These are phyloP conservation scores for Hymenoscyphus salicellus DNA, from an alignment of 2,329 filamentous ascomycete genomes.

Conservation along the genomic window DNA sequence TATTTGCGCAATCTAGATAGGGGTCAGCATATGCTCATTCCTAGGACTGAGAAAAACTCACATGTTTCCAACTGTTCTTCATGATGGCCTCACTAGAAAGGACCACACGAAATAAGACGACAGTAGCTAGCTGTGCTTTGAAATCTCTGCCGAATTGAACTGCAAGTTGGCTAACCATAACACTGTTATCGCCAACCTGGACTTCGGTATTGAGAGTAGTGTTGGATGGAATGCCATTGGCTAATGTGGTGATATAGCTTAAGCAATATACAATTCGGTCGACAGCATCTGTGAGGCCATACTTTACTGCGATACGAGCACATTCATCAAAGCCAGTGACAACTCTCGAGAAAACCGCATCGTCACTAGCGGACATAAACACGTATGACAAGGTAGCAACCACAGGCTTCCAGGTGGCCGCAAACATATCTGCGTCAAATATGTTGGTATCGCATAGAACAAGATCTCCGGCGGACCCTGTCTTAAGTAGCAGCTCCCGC, in stretches of 20 bases:
- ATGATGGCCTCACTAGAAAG: slow-evolving; percentile 79
- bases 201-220: slow-evolving; percentile 93
- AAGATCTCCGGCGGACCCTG: slow-evolving; percentile 70
- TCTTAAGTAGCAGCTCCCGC: slow-evolving; percentile 89
- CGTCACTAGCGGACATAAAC: slow-evolving; percentile 97
- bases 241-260: slow-evolving; percentile 84
- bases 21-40: slow-evolving; percentile 38
- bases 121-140: slow-evolving; percentile 85
- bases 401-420: slow-evolving; percentile 91
- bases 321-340: slow-evolving; percentile 96
- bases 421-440: slow-evolving; percentile 97
- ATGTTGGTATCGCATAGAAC: slow-evolving; percentile 85
- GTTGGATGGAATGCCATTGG: slow-evolving; percentile 71
- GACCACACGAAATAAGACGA: slow-evolving; percentile 92
- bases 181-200: slow-evolving; percentile 82
- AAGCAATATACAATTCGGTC: slow-evolving; percentile 92
- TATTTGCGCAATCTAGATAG: slow-evolving; percentile 73
- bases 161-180: slow-evolving; percentile 98
- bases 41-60: slow-evolving; percentile 49
- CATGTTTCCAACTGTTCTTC: slow-evolving; percentile 72
- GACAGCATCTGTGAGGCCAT: slow-evolving; percentile 78
- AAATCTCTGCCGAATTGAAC: slow-evolving; percentile 94
- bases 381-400: slow-evolving; percentile 94
- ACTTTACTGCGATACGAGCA: slow-evolving; percentile 83
- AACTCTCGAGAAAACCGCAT: slow-evolving; percentile 89